A percentile compares a stretch with the other conserved stretches of the same genome.
Evolutionary conservation across 2,329 filamentous ascomycete genomes (phyloP).

Genomic region (Calonectria honghensis): DNA sequence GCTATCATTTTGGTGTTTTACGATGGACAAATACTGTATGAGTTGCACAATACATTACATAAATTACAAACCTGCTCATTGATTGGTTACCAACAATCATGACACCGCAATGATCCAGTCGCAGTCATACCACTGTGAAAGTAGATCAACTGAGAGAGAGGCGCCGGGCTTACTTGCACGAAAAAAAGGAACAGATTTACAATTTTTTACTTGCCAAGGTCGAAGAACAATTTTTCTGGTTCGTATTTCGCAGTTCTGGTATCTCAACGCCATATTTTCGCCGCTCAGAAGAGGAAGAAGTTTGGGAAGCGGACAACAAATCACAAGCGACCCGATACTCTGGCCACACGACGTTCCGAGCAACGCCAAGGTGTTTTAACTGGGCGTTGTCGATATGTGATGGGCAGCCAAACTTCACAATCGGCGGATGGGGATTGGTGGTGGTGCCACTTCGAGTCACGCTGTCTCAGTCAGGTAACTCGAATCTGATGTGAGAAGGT

Average conservation of each 20-base stretch:
- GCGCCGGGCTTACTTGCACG: too few relatives aligned
- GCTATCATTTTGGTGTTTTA: neutral
- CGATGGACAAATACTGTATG: neutral
- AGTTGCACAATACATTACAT: neutral
- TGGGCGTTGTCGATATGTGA: neutral
- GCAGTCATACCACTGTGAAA: too few relatives aligned
- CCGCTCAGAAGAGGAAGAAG: neutral
- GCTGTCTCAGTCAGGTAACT: neutral
- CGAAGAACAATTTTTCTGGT: too few relatives aligned
- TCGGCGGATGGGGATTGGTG: neutral
- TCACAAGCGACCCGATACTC: neutral
- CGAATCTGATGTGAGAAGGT: neutral
- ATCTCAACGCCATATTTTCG: neutral
- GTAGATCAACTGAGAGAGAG: too few relatives aligned
- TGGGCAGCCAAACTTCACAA: neutral
- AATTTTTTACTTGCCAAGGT: too few relatives aligned
- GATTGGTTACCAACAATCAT: too few relatives aligned
- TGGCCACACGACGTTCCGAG: neutral
- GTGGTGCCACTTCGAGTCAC: constrained; percentile 6
- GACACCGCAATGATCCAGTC: too few relatives aligned
- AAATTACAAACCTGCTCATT: too few relatives aligned
- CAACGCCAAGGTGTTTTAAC: neutral
- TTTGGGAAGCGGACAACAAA: neutral
- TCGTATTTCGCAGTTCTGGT: neutral
- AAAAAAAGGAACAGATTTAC: too few relatives aligned